Percentiles rank a stretch among this genome's conserved stretches.
phyloP scores from a whole-genome alignment of 768 basidiomycete species.

The Trametes elegans region DNA sequence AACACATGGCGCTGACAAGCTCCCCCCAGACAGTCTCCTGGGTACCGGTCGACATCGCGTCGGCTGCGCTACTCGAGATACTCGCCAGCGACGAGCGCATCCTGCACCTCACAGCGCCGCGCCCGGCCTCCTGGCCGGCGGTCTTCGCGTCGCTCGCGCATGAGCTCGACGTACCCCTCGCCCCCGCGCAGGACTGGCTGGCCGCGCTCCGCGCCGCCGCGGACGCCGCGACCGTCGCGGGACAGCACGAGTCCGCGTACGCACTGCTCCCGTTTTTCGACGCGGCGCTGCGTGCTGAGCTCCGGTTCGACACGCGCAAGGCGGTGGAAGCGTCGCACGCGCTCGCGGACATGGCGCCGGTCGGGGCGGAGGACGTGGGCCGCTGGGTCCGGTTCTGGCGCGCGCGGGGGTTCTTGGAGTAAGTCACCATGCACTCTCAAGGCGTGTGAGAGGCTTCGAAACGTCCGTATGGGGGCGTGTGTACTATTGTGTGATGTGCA shows the following conservation, averaged over 20 bases:
- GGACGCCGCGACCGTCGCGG: background rate
- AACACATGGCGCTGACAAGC: too few species aligned
- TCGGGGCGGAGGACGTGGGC: slow-evolving; percentile 3
- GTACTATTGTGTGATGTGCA: too few species aligned
- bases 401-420: slow-evolving; percentile 5
- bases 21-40: slow-evolving; percentile 40
- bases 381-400: slow-evolving; percentile 21
- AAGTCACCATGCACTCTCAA: too few species aligned
- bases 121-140: slow-evolving; percentile 32
- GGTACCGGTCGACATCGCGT: slow-evolving; percentile 42
- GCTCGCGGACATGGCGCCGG: background rate
- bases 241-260: slow-evolving; percentile 19
- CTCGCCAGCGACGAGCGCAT: slow-evolving; percentile 22
- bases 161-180: slow-evolving; percentile 27
- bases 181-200: slow-evolving; percentile 38
- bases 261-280: slow-evolving; percentile 26
- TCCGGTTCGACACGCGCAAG: background rate
- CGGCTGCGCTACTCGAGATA: slow-evolving; percentile 32
- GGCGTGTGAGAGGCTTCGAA: background rate
- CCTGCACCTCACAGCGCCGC: slow-evolving; percentile 41
- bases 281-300: background rate
- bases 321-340: slow-evolving; percentile 4
- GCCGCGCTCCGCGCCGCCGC: slow-evolving; percentile 17
- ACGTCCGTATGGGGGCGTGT: too few species aligned
- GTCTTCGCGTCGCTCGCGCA: slow-evolving; percentile 29